phyloP scores from a whole-genome alignment of 768 basidiomycete genomes.

The Leccinum incarnatum region DNA sequence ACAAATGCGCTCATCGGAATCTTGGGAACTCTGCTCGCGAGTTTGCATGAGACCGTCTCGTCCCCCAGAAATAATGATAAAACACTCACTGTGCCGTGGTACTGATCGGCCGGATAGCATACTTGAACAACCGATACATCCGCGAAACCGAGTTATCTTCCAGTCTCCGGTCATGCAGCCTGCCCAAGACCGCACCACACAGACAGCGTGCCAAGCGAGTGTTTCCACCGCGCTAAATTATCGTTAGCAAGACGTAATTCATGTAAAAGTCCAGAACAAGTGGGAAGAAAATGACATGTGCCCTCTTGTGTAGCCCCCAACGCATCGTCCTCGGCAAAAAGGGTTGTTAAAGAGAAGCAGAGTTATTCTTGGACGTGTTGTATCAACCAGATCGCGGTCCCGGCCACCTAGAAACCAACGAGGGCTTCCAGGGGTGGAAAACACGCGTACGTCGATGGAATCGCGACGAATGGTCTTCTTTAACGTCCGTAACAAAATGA shows the following conservation, averaged over 20 bases:
- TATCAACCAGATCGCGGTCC: constrained; percentile 73
- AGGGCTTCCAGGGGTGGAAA: constrained; percentile 48
- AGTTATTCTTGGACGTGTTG: constrained; percentile 82
- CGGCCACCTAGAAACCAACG: constrained; percentile 44
- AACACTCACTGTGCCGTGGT: constrained; percentile 56
- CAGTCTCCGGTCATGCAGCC: constrained; percentile 51
- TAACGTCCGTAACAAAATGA: constrained; percentile 50
- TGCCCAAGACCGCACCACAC: constrained; percentile 82
- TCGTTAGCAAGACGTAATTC: constrained; percentile 21
- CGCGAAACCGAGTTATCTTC: constrained; percentile 32
- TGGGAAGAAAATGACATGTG: constrained; percentile 46
- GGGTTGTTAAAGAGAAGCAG: constrained; percentile 81
- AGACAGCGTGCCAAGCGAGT: constrained; percentile 70
- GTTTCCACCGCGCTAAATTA: constrained; percentile 51
- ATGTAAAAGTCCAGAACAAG: background rate
- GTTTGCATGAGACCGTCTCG: background rate
- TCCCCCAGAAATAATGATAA: background rate
- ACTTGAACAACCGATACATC: constrained; percentile 78
- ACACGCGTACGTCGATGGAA: constrained; percentile 51
- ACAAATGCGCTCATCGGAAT: constrained; percentile 85
- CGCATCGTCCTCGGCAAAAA: constrained; percentile 64
- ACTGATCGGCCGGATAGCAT: constrained; percentile 73
- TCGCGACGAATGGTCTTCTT: constrained; percentile 92
- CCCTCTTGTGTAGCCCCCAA: constrained; percentile 87
- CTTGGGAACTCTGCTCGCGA: constrained; percentile 31